Conservation (phyloP, 768 basidiomycete genomes). For the Flagelloscypha sp. region DNA sequence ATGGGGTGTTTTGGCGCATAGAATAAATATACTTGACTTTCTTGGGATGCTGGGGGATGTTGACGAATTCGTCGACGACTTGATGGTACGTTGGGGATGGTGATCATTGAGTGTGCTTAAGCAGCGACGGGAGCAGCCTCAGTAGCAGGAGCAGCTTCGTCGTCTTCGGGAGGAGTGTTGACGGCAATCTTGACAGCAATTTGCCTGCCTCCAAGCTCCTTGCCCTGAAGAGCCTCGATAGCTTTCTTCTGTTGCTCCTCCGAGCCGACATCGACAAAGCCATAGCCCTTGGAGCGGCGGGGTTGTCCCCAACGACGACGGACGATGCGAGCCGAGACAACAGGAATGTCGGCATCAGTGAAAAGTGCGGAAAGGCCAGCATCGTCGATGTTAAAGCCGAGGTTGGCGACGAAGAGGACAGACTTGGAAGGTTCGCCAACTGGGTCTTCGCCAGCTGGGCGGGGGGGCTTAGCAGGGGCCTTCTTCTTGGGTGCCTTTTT, state of each 20-base stretch:
- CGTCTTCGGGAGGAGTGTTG: constrained; percentile 64
- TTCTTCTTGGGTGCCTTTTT: constrained; percentile 55
- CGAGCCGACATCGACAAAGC: constrained; percentile 90
- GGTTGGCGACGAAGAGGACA: constrained; percentile 94
- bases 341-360: constrained; percentile 75
- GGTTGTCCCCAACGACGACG: constrained; percentile 76
- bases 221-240: constrained; percentile 77
- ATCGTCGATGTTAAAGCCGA: constrained; percentile 90
- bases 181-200: constrained; percentile 96
- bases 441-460: constrained; percentile 76
- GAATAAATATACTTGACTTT: too few species aligned
- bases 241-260: constrained; percentile 91
- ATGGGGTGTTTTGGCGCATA: too few species aligned
- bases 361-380: constrained; percentile 73
- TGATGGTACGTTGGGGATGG: constrained; percentile 6
- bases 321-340: constrained; percentile 85
- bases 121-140: constrained; percentile 15
- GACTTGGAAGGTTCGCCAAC: constrained; percentile 82
- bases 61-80: constrained; percentile 19
- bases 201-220: constrained; percentile 75
- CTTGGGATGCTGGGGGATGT: too few species aligned
- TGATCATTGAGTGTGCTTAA: neutral
- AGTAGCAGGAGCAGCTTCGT: constrained; percentile 26
- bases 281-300: constrained; percentile 92
- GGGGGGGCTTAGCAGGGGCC: constrained; percentile 47